Percentiles rank a stretch among this genome's conserved stretches.
phyloP scores from a whole-genome alignment of 2,329 filamentous ascomycete genomes.

The Xylaria digitata region DNA sequence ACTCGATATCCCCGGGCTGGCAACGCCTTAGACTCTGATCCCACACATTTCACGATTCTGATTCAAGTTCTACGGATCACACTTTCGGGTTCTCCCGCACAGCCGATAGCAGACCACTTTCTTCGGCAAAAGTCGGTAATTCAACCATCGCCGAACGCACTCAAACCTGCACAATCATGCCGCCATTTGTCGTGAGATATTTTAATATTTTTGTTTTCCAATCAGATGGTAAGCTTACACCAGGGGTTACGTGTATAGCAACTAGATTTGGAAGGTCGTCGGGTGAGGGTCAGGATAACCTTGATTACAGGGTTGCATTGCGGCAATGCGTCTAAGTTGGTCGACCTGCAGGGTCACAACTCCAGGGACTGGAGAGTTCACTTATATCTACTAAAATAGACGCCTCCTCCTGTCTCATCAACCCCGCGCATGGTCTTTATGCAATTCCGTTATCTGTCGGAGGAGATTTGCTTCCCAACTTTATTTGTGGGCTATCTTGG shows the following conservation, averaged over 20 bases:
- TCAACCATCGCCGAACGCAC: slow-evolving; percentile 1
- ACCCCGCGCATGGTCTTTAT: too few relatives aligned
- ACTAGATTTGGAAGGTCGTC: slow-evolving; percentile 31
- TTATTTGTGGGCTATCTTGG: slow-evolving; percentile 1
- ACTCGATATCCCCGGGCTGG: background rate
- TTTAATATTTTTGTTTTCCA: slow-evolving; percentile 21
- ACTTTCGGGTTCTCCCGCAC: background rate
- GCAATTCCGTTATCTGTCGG: too few relatives aligned
- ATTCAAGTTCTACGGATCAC: slow-evolving; percentile 1
- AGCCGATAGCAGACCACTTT: slow-evolving; percentile 4
- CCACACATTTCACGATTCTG: background rate
- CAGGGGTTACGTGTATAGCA: slow-evolving; percentile 26
- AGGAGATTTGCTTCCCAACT: too few relatives aligned
- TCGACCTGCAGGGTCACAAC: slow-evolving; percentile 9
- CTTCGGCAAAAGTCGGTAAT: slow-evolving; percentile 5
- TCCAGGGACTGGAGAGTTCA: too few relatives aligned
- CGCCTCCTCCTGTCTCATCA: too few relatives aligned
- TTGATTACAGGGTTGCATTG: slow-evolving; percentile 35
- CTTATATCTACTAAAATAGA: too few relatives aligned
- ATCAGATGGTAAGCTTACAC: slow-evolving; percentile 10
- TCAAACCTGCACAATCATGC: slow-evolving; percentile 28
- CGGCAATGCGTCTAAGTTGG: slow-evolving; percentile 19
- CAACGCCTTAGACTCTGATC: background rate
- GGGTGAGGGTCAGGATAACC: slow-evolving; percentile 13
- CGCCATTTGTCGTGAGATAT: slow-evolving; percentile 31